These are phyloP conservation scores for Tolypocladium album DNA, from an alignment of 2,329 filamentous ascomycete species.

Conservation along the genomic window DNA sequence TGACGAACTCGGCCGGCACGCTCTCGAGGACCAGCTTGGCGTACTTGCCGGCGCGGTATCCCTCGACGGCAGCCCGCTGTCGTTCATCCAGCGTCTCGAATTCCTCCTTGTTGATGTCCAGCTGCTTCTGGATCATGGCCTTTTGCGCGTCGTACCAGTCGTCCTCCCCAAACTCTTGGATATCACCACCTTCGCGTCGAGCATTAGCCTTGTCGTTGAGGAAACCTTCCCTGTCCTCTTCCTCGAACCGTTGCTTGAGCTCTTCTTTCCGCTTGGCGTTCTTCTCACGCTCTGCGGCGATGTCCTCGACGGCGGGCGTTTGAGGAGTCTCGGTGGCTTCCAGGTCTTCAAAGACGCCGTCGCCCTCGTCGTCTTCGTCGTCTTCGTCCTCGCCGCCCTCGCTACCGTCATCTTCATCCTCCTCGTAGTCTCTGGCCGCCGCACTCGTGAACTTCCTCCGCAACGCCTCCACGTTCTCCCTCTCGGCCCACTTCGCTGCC, in stretches of 20 bases:
- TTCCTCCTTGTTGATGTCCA: slow-evolving; percentile 92
- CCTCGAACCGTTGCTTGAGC: slow-evolving; percentile 86
- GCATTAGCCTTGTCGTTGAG: slow-evolving; percentile 78
- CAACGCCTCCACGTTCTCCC: slow-evolving; percentile 66
- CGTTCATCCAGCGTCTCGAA: slow-evolving; percentile 79
- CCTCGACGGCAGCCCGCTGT: slow-evolving; percentile 77
- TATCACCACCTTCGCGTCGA: slow-evolving; percentile 54
- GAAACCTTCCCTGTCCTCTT: slow-evolving; percentile 95
- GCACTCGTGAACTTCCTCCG: slow-evolving; percentile 66
- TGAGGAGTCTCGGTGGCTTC: slow-evolving; percentile 37
- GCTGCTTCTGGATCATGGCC: slow-evolving; percentile 85
- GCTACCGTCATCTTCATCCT: slow-evolving; percentile 35
- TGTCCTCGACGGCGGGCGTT: slow-evolving; percentile 32
- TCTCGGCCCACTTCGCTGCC: slow-evolving; percentile 74
- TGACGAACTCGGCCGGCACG: slow-evolving; percentile 83
- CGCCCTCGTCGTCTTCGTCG: slow-evolving; percentile 58
- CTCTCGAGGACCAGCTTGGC: slow-evolving; percentile 81
- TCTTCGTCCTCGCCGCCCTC: slow-evolving; percentile 41
- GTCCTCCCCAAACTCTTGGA: slow-evolving; percentile 87
- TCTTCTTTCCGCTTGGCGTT: slow-evolving; percentile 93
- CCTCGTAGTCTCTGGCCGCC: slow-evolving; percentile 28
- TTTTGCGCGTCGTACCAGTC: slow-evolving; percentile 99
- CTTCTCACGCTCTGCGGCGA: slow-evolving; percentile 83
- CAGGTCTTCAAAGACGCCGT: slow-evolving; percentile 77
- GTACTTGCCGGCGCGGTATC: slow-evolving; percentile 85